Base-by-base conservation (phyloP, 768 basidiomycete genomes). In the Pleurotus ostreatus region DNA sequence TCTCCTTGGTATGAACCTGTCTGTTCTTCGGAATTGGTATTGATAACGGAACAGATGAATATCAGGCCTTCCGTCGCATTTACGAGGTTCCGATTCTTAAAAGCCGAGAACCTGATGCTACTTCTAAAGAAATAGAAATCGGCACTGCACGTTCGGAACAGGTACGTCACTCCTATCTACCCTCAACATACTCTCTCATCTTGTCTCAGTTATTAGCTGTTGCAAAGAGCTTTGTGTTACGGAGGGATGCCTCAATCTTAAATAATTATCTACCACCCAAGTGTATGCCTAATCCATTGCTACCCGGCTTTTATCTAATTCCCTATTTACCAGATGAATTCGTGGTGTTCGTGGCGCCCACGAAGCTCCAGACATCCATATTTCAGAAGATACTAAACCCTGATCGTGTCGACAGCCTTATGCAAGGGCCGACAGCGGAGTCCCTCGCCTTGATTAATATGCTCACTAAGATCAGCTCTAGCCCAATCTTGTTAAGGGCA, bases 261-360 rank as follows among this genome's bases (percentile, higher is more conserved):
- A 80, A 85, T 61, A 86, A 86, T 59, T 91, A 89, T 67, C 72
- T 99, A 18, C 96, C 96, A 8, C 94, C 97, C 1, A 97, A 97
- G 75, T 77, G 95, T 97, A 56, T 58, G 87, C 69, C 5, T 23
- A 44, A 11, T 20, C 30, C 22, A 23, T 30, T 34, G 16, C 47
- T 15, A 26, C 37, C 25, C 15, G 20, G 16, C 39, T 30, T 2
- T 30, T 46, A 54, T 5, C 40, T 57, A 25, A 59, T 39, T 30
- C 3, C 23, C 60, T 41, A 57, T 47, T 25, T 54, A 22, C 6
- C 60, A 98, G 96, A 91, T 66, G 97, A 99, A 84, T 98, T 96
- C 66, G 89, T 96, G n/a, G 86, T 98, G n/a, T 98, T 98, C 68
- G 78, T 97, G 26, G 85, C 86, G 4, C 96, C 97, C 0, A 94